Evolutionary conservation across 108 stramenopile species (phyloP).

Genomic region (Parmales sp.): DNA sequence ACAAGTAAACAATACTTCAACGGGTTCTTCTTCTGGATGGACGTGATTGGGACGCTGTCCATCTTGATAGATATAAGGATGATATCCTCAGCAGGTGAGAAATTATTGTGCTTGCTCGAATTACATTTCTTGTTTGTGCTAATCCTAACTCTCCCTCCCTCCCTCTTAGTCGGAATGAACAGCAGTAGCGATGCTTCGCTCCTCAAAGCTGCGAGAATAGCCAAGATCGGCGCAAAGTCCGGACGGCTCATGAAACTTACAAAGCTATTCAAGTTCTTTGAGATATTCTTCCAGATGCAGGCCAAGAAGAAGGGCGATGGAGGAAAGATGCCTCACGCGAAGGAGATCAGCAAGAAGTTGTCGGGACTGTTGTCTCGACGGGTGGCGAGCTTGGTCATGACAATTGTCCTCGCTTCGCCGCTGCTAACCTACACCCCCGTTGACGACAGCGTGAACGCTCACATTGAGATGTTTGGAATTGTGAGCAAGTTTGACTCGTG

Average conservation of each 20-base stretch:
- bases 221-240: slow-evolving; percentile 9
- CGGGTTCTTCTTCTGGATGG: slow-evolving; percentile 10
- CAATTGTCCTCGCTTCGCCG: neutral
- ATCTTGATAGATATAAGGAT: neutral
- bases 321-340: neutral
- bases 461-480: neutral
- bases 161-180: no score
- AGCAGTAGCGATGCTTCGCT: neutral
- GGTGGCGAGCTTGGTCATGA: neutral
- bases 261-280: slow-evolving; percentile 8
- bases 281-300: neutral
- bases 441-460: neutral
- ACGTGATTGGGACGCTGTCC: neutral
- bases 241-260: neutral
- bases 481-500: neutral
- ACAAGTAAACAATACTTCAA: neutral
- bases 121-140: no score
- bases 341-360: neutral
- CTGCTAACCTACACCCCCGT: neutral
- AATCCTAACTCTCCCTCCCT: no score
- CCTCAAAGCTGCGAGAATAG: neutral
- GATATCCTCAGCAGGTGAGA: no score
- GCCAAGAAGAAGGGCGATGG: neutral
- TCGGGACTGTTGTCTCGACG: neutral
- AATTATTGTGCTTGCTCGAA: no score